Evolutionary conservation across 352 stramenopile genomes (phyloP).

Genomic region (Phytophthora cactorum): DNA sequence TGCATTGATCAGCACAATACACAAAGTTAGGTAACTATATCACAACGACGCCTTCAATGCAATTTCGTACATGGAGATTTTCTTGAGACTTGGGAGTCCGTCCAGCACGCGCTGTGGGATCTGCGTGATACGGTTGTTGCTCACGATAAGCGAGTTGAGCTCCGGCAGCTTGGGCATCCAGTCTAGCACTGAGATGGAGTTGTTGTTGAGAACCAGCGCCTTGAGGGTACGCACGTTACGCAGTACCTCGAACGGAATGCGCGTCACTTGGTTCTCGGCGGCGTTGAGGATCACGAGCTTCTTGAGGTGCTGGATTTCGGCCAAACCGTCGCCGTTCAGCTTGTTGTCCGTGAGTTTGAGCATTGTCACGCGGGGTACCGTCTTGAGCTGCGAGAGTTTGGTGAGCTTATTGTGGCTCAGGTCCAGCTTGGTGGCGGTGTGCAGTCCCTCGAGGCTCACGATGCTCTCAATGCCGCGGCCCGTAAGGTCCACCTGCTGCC

Average conservation of each 20-base stretch:
- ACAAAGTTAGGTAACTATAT: not conserved
- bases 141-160: constrained; percentile 87
- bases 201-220: constrained; percentile 87
- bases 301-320: constrained; percentile 75
- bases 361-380: constrained; percentile 69
- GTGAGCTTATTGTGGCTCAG: constrained; percentile 89
- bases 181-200: constrained; percentile 81
- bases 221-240: constrained; percentile 75
- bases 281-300: constrained; percentile 85
- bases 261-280: constrained; percentile 76
- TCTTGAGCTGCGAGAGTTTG: constrained; percentile 77
- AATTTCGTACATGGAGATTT: constrained; percentile 80
- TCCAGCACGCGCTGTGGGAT: constrained; percentile 68
- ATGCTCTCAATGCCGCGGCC: constrained; percentile 82
- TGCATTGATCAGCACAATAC: constrained; percentile 25
- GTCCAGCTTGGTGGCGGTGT: constrained; percentile 73
- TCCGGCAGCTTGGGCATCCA: constrained; percentile 82
- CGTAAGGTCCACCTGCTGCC: constrained; percentile 67
- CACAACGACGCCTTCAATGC: constrained; percentile 1
- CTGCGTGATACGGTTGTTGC: constrained; percentile 81
- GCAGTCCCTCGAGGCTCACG: constrained; percentile 70
- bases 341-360: constrained; percentile 85
- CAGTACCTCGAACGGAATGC: constrained; percentile 73
- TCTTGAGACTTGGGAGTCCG: constrained; percentile 74
- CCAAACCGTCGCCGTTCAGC: constrained; percentile 70